phyloP scores from a whole-genome alignment of 106 monocot species.

The Posidonia australis region DNA sequence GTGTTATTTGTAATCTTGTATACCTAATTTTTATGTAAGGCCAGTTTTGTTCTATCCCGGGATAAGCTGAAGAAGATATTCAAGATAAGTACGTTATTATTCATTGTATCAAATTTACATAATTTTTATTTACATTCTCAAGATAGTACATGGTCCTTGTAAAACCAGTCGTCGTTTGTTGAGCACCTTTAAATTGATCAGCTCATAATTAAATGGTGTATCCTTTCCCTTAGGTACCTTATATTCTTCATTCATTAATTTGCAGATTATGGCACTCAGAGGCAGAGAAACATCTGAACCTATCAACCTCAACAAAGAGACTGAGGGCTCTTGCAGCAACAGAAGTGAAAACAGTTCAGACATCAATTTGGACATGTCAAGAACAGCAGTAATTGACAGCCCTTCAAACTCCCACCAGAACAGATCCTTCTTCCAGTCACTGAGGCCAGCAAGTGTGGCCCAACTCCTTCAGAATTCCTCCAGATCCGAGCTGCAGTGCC shows the following conservation, averaged over 20 bases:
- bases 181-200: too few relatives aligned
- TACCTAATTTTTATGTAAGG: too few relatives aligned
- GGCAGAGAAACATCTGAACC: slow-evolving; percentile 60
- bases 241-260: neutral
- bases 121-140: too few relatives aligned
- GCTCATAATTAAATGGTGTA: too few relatives aligned
- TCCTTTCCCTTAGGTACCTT: too few relatives aligned
- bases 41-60: too few relatives aligned
- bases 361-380: slow-evolving; percentile 52
- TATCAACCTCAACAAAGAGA: slow-evolving; percentile 94
- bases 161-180: too few relatives aligned
- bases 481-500: slow-evolving; percentile 25
- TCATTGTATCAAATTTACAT: too few relatives aligned
- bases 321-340: slow-evolving; percentile 88
- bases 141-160: too few relatives aligned
- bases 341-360: slow-evolving; percentile 87
- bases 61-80: too few relatives aligned
- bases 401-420: slow-evolving; percentile 27
- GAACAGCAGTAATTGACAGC: slow-evolving; percentile 33
- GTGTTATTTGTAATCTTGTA: too few relatives aligned
- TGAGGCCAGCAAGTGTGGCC: slow-evolving; percentile 30
- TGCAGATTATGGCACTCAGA: slow-evolving; percentile 68
- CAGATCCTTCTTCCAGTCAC: slow-evolving; percentile 34
- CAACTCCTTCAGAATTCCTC: slow-evolving; percentile 33
- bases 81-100: too few relatives aligned